Evolutionary conservation across 805 yeast genomes (phyloP), one percentile per base, ranked within the genome.

Genomic region (Wickerhamomyces xylosicus): DNA sequence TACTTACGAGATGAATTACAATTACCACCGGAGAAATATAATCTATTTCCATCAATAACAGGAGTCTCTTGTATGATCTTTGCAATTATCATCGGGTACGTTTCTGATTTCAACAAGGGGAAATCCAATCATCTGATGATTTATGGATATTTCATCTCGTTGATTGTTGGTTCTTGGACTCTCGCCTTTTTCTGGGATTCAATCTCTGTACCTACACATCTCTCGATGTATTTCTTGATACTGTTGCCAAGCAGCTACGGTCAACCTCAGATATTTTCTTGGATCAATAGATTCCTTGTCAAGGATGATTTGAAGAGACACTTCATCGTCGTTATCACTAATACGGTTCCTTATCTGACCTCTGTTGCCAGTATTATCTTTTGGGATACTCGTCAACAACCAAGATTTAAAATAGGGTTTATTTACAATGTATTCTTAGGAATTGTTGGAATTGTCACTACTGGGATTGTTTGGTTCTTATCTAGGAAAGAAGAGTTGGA

Each of bases 211-310:
- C 69, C 68, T 2, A 61, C 64, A 31, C 74, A 70, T 41, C 71
- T 74, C 67, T 52, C 67, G 9, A 55, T 65, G 15, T 74, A 69
- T 49, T 71, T 64, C 42, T 41, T 72, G 34, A 56, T 69, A 4
- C 73, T 75, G 3, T 52, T 67, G 10, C 74, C 77, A 5, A 58
- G 69, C 0, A 52, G 68, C 8, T 71, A 67, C 69, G 77, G 74
- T 3, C 77, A 69, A 56, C 77, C 77, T 4, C 67, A 67, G 43
- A 67, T 72, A 6, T 72, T 64, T 41, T 61, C 74, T 4, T 74
- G 79, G 79, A 64, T 72, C 32, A 73, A 73, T 45, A 57, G 72
- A 27, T 48, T 66, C 16, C 49, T 72, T 17, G 36, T 31, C 3
- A 31, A 37, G 11, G 41, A 43, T 27, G 46, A 43, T 28, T 8